Evolutionary conservation across 2,329 filamentous ascomycete genomes (phyloP), one percentile per base, ranked within the genome.

Genomic region (Colletotrichum phormii): DNA sequence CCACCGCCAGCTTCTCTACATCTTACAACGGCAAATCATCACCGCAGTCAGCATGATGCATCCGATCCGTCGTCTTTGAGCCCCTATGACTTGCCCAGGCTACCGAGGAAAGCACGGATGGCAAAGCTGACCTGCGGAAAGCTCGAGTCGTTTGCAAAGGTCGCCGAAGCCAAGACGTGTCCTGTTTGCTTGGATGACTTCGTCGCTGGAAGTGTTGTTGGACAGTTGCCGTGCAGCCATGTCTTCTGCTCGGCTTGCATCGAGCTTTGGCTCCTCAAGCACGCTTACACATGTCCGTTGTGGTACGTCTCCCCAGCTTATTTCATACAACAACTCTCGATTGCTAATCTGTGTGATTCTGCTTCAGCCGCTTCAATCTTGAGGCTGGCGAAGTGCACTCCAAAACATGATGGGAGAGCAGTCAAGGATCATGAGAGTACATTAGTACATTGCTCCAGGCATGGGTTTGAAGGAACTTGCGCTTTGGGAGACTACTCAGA

Each of bases 221-320:
- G 42, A 3, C 63, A 37, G 11, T 9, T 71, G 3, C 67, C 46
- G 11, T 71, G 67, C 46, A 55, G 46, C 5, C 67, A 71, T 4
- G 55, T 60, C 26, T 71, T 71, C 33, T 71, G 67, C 33, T 60
- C 67, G 4, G 67, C 46, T 6, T 71, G 67, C 46, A 71, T 71
- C n/a, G 63, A 71, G 46, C 46, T 35, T 4, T 71, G 67, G 67
- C 24, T 71, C 18, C 24, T 51, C 9, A 61, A 61, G 42, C 67
- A 67, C 22, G 24, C 54, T 2, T n/a, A 33, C 18, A 71, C 63
- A 4, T 71, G 67, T 18, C 62, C 67, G 1, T 11, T 71, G 7
- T 71, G 67, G 63, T 71, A 59, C 15, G 64, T 54, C n/a, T 29
- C 29, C 31, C n/a, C 7, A 12, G 13, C 12, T 33, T 15, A 9